Percentiles rank a stretch among this genome's conserved stretches.
phyloP scores from a whole-genome alignment of 352 stramenopile genomes.

The Globisporangium mamillatum region DNA sequence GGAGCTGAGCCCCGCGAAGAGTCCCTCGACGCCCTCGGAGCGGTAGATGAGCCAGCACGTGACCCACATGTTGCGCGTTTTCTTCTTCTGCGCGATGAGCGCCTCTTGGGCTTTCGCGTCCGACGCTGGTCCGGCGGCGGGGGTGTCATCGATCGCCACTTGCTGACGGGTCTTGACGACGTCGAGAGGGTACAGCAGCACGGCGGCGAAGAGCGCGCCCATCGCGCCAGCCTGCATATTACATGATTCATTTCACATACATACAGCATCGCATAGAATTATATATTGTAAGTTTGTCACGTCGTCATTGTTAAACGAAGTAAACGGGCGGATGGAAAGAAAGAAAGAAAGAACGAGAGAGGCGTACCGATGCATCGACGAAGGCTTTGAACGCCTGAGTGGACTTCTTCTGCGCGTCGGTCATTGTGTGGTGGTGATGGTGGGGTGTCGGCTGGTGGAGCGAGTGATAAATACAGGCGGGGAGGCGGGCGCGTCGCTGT shows the following conservation, averaged over 20 bases:
- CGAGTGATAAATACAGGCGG: background rate
- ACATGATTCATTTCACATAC: background rate
- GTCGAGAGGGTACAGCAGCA: constrained; percentile 75
- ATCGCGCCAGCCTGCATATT: constrained; percentile 55
- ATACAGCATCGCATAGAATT: background rate
- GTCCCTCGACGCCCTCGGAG: constrained; percentile 52
- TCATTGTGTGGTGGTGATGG: constrained; percentile 18
- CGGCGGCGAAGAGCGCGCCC: constrained; percentile 69
- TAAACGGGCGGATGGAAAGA: background rate
- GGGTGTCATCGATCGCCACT: constrained; percentile 39
- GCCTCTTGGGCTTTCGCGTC: constrained; percentile 25
- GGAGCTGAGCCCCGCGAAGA: constrained; percentile 69
- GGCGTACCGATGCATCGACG: constrained; percentile 66
- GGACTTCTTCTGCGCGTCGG: constrained; percentile 22
- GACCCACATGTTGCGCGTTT: constrained; percentile 47
- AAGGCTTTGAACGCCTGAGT: constrained; percentile 71
- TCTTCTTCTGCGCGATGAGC: constrained; percentile 33
- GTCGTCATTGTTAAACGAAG: constrained; percentile 5
- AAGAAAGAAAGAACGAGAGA: background rate
- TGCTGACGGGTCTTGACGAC: constrained; percentile 78
- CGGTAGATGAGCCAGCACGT: constrained; percentile 67
- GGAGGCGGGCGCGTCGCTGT: background rate
- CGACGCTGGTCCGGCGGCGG: constrained; percentile 4
- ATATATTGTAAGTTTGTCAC: background rate
- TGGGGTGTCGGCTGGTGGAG: background rate